Percentiles rank a stretch among this genome's conserved stretches.
phyloP scores from a whole-genome alignment of 2,329 filamentous ascomycete species.

The Lecanicillium sp. region DNA sequence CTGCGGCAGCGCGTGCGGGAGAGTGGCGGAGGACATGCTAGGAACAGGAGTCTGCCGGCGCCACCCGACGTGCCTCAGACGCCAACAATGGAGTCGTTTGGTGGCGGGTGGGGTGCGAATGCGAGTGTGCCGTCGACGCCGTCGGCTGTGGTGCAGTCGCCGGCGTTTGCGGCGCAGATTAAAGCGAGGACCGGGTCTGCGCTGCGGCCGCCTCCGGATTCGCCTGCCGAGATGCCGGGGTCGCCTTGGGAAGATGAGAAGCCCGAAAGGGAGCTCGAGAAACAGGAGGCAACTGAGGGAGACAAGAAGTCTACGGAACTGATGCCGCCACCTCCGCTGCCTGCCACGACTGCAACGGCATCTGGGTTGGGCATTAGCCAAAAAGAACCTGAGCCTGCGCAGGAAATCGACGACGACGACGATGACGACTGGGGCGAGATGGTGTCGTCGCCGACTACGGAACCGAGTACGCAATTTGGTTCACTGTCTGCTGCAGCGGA shows the following conservation, averaged over 20 bases:
- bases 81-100: constrained; percentile 25
- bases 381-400: background rate
- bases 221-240: constrained; percentile 2
- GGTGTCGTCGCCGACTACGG: constrained; percentile 33
- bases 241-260: constrained; percentile 10
- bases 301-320: constrained; percentile 18
- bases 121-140: constrained; percentile 10
- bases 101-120: constrained; percentile 25
- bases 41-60: constrained; percentile 9
- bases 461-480: background rate
- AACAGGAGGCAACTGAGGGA: no score
- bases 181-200: background rate
- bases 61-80: constrained; percentile 14
- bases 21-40: constrained; percentile 3
- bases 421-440: constrained; percentile 59
- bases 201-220: background rate
- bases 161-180: background rate
- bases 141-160: constrained; percentile 3
- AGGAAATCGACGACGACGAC: constrained; percentile 31
- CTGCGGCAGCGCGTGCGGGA: constrained; percentile 26
- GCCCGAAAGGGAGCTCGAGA: background rate
- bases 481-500: background rate
- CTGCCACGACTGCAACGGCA: background rate
- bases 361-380: background rate
- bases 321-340: constrained; percentile 6